These are phyloP conservation scores for Fraxinus paxiana DNA, from an alignment of 305 asterid genomes.

Conservation along the genomic window DNA sequence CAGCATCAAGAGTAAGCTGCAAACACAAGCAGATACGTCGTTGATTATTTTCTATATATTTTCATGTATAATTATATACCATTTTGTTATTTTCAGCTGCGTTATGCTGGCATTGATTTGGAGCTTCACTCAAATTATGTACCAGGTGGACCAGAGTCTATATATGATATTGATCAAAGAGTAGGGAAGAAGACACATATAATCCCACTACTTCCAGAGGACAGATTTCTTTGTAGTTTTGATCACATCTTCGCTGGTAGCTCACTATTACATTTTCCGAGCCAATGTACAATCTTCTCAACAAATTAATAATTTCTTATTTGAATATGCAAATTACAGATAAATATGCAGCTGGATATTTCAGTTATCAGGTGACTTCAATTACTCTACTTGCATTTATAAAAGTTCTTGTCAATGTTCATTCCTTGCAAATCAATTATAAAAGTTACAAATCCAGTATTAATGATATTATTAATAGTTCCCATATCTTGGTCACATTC, in stretches of 20 bases:
- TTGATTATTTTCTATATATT: background rate
- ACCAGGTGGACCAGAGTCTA: constrained; percentile 60
- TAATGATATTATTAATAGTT: background rate
- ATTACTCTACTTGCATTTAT: background rate
- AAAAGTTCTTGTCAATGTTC: background rate
- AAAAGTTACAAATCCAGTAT: background rate
- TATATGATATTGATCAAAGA: constrained; percentile 53
- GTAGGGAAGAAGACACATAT: constrained; percentile 58
- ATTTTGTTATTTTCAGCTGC: constrained; percentile 39
- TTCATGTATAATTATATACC: background rate
- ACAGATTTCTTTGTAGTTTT: constrained; percentile 72
- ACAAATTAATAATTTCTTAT: background rate
- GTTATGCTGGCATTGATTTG: constrained; percentile 65
- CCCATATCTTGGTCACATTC: background rate
- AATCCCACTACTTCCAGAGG: constrained; percentile 65
- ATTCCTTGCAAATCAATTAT: background rate
- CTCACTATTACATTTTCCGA: background rate
- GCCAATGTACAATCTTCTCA: background rate
- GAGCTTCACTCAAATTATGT: constrained; percentile 59
- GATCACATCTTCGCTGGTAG: constrained; percentile 72
- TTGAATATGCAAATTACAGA: constrained; percentile 27
- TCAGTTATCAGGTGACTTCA: constrained; percentile 60
- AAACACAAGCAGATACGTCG: background rate
- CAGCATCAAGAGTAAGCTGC: background rate
- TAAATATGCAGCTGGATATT: constrained; percentile 81